Base-by-base conservation (phyloP, 2,329 filamentous ascomycete genomes). In the Trichoderma guizhouense region DNA sequence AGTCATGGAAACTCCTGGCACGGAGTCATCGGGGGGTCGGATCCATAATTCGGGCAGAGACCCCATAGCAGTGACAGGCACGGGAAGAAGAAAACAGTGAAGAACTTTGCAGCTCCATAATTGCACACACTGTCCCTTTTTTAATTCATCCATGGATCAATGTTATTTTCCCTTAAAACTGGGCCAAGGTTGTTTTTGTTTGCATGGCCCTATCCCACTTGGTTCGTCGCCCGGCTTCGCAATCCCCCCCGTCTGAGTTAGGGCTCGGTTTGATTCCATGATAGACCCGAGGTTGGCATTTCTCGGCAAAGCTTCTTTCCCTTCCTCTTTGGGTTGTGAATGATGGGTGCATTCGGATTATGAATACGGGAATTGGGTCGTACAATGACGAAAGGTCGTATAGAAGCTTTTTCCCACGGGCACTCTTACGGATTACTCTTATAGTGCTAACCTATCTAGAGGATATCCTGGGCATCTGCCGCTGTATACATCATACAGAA, bases 1-100 rank as follows among this genome's bases (percentile, higher is more conserved):
- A 26, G 67, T 47, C 57, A 53, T 61, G 67, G 67, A 69, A 69
- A 62, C 67, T 69, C 67, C 67, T 61, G 67, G 55, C 39, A 61
- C 34, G 26, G 55, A 30, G 55, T n/a, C 55, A 53, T 53, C 28
- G 39, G 32, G 28, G 36, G 32, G 34, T 36, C 39, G 39, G 65
- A 69, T 51, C 65, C 65, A 67, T 67, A 57, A 43, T 39, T 67
- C 64, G 64, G 64, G 47, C 14, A 34, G 15, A 18, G 36, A 21
- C 57, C 34, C 39, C 39, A 43, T 43, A 11, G 32, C 53, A 28
- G 24, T 67, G 64, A 67, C 64, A 67, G 51, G 65, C 34, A 68
- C 53, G 34, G 51, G 24, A 34, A 14, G 24, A 67, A 67, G 51
- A 43, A 1, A 43, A 8, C 24, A 15, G 24, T 34, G 32, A 67